Base-by-base conservation (phyloP, 805 yeast genomes). In the Lachancea dasiensis region DNA sequence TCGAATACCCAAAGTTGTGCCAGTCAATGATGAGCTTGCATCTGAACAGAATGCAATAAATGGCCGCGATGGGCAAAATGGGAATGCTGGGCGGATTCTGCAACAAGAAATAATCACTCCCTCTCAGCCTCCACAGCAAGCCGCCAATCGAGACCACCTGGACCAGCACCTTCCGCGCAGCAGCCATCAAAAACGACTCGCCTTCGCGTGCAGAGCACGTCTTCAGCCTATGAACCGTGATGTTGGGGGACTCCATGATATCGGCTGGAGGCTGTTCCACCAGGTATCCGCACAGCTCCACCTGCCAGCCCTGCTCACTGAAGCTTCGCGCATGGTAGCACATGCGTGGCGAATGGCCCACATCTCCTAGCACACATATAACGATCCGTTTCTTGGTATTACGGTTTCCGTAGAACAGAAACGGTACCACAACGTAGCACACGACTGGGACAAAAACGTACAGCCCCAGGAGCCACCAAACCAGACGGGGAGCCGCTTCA, bases 61-160 rank as follows among this genome's bases (percentile, higher is more conserved):
- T 16, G 2, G 81, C 71, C 0, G 77, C 69, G 2, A 89, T 64
- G 0, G 83, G 73, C 11, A 92, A 61, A 2, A 86, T 67, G 0
- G 99, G 99, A 33, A 92, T 69, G 3, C 86, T 75, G 0, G 99
- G 99, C 0, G 99, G 99, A 59, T 90, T 92, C 63, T 83, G 94
- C 20, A 92, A 71, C 56, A 90, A 51, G 6, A 89, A 68, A 50
- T 68, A 86, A 44, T 79, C 75, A 15, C 85, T 74, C 17, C 80
- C 82, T 35, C 81, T 63, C 29, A 80, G 59, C 23, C 63, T 48
- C 56, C 74, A 68, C 28, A 89, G 61, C 17, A 81, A 55, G 8
- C 46, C 39, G 29, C 70, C 52, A 19, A 87, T 58, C 22, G 65
- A 62, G 29, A 50, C 51, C 7, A 76, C 53, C 61, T 87, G 96